Evolutionary conservation across 768 basidiomycete species (phyloP).

Genomic region (Termitomyces sp.): DNA sequence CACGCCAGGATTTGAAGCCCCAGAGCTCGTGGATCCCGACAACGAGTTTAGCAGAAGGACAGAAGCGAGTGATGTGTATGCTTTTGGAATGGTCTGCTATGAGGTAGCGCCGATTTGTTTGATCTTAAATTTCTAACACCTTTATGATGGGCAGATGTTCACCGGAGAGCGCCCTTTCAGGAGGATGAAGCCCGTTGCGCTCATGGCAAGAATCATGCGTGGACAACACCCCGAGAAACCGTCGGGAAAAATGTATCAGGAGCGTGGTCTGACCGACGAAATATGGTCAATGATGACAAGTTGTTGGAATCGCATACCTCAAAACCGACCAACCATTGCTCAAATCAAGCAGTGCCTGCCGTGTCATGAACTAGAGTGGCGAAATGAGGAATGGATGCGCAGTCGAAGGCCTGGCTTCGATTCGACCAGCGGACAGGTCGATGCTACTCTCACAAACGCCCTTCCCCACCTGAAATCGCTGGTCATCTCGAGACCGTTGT

Average conservation of each 20-base stretch:
- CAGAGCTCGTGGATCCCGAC: constrained; percentile 26
- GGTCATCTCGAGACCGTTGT: not conserved
- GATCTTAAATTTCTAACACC: constrained; percentile 1
- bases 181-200: not conserved
- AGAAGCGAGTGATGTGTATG: constrained; percentile 12
- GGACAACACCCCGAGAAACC: constrained; percentile 3
- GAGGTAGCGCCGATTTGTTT: constrained; percentile 1
- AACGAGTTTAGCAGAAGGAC: constrained; percentile 7
- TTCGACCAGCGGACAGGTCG: not conserved
- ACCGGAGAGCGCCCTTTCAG: constrained; percentile 1
- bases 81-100: constrained; percentile 16
- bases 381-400: constrained; percentile 2
- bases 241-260: not conserved
- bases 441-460: not conserved
- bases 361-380: not conserved
- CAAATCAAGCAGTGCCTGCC: constrained; percentile 2
- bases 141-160: not conserved
- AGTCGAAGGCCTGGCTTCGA: constrained; percentile 3
- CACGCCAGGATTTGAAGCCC: constrained; percentile 30
- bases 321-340: not conserved
- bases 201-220: not conserved
- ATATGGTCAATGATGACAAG: constrained; percentile 8
- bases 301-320: constrained; percentile 6
- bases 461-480: not conserved
- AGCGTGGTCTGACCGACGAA: constrained; percentile 5